A percentile compares a stretch with the other conserved stretches of the same genome.
Evolutionary conservation across 345 rosid species (phyloP).

Genomic region (Eucalyptus victrix): DNA sequence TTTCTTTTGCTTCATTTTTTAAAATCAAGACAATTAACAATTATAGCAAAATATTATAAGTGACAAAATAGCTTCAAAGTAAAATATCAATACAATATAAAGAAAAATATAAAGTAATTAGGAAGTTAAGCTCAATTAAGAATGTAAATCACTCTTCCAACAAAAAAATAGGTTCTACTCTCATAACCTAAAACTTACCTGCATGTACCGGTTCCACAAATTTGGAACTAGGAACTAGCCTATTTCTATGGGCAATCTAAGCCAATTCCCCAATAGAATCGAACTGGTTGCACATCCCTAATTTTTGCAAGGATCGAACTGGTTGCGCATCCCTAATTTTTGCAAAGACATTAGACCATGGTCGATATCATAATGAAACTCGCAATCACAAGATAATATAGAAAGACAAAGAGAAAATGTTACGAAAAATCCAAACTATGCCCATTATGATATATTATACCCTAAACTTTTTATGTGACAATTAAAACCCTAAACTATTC

Average conservation of each 20-base stretch:
- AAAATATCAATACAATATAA: neutral
- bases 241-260: rapidly evolving
- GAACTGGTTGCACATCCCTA: neutral
- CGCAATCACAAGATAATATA: neutral
- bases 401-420: neutral
- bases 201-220: rapidly evolving
- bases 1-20: neutral
- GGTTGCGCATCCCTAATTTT: neutral
- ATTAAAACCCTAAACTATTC: rapidly evolving
- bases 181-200: rapidly evolving
- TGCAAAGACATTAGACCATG: neutral
- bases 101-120: rapidly evolving
- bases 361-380: neutral
- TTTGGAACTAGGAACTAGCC: neutral
- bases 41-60: neutral
- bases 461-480: rapidly evolving
- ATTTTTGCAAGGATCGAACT: neutral
- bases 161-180: neutral
- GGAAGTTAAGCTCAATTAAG: neutral
- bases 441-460: rapidly evolving
- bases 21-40: neutral
- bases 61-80: rapidly evolving
- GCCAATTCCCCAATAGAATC: neutral
- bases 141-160: neutral
- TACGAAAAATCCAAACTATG: rapidly evolving